These are phyloP conservation scores for Amanita exitialis DNA, from an alignment of 768 basidiomycete species.

Conservation along the genomic window DNA sequence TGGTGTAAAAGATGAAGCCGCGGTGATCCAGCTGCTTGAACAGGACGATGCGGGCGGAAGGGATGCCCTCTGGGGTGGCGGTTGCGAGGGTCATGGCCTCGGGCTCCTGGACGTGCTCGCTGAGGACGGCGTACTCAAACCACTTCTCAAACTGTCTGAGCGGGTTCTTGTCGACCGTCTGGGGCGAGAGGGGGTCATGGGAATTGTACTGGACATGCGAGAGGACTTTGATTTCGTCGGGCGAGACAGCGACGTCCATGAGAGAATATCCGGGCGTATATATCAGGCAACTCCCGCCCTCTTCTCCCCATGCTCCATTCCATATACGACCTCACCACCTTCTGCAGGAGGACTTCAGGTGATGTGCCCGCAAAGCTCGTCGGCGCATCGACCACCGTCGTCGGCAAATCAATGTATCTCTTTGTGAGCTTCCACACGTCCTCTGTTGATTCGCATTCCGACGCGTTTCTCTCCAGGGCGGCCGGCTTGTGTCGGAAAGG, in stretches of 20 bases:
- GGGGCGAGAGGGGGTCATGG: slow-evolving; percentile 49
- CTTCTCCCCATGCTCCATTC: slow-evolving; percentile 47
- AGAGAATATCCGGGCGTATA: neutral
- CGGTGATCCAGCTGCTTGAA: slow-evolving; percentile 82
- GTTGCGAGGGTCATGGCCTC: slow-evolving; percentile 84
- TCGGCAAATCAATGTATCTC: slow-evolving; percentile 82
- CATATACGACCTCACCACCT: slow-evolving; percentile 85
- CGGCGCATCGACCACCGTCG: slow-evolving; percentile 85
- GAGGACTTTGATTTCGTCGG: slow-evolving; percentile 55
- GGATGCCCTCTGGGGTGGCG: slow-evolving; percentile 59
- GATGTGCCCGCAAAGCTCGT: slow-evolving; percentile 86
- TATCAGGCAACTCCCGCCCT: slow-evolving; percentile 3
- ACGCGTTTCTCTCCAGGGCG: slow-evolving; percentile 43
- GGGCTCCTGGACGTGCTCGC: slow-evolving; percentile 64
- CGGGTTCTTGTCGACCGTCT: slow-evolving; percentile 54
- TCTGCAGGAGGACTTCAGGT: slow-evolving; percentile 72
- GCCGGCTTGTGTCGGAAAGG: slow-evolving; percentile 76
- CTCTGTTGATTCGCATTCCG: neutral
- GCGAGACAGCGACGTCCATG: slow-evolving; percentile 28
- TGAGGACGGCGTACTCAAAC: slow-evolving; percentile 60
- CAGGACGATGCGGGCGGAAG: slow-evolving; percentile 83
- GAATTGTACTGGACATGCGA: slow-evolving; percentile 72
- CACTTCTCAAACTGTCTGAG: slow-evolving; percentile 80
- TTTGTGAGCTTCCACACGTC: slow-evolving; percentile 47
- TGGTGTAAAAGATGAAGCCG: slow-evolving; percentile 96